Conservation (phyloP, 352 stramenopile species). For the Phytophthora megakarya region DNA sequence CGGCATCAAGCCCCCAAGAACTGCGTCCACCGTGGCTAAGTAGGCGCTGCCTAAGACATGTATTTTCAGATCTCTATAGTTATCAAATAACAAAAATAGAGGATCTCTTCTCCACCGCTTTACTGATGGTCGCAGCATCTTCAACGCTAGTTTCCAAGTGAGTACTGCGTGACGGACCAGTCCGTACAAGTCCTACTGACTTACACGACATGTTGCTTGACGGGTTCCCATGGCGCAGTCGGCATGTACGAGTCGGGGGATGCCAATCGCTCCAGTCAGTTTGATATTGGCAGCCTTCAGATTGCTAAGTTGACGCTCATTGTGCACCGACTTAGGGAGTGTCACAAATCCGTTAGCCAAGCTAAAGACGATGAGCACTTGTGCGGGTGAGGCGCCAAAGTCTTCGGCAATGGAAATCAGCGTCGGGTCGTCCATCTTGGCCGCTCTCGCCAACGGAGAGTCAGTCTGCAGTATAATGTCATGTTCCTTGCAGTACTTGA, state of each 20-base stretch:
- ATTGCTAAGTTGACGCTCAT: constrained; percentile 51
- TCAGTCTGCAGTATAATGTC: constrained; percentile 59
- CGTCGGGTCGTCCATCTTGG: constrained; percentile 24
- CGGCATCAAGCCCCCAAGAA: too few species aligned
- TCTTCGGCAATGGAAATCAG: constrained; percentile 39
- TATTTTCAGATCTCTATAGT: too few species aligned
- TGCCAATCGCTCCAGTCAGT: constrained; percentile 31
- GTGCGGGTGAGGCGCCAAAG: constrained; percentile 37
- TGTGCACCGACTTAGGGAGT: constrained; percentile 61
- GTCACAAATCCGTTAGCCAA: constrained; percentile 63
- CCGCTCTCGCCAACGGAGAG: constrained; percentile 48
- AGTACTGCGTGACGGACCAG: too few species aligned
- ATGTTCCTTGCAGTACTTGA: constrained; percentile 63
- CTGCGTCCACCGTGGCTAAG: too few species aligned
- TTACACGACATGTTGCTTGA: constrained; percentile 47
- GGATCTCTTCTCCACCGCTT: too few species aligned
- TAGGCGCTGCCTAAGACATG: too few species aligned
- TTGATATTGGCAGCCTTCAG: constrained; percentile 40
- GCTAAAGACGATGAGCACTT: constrained; percentile 61
- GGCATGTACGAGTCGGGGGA: constrained; percentile 36
- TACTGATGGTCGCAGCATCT: too few species aligned
- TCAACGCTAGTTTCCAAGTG: too few species aligned
- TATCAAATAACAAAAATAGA: too few species aligned
- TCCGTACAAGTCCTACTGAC: too few species aligned
- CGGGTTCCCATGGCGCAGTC: constrained; percentile 49